Percentiles rank a stretch among this genome's conserved stretches.
Conservation (phyloP, 768 basidiomycete species). For the Termitomyces sp. region DNA sequence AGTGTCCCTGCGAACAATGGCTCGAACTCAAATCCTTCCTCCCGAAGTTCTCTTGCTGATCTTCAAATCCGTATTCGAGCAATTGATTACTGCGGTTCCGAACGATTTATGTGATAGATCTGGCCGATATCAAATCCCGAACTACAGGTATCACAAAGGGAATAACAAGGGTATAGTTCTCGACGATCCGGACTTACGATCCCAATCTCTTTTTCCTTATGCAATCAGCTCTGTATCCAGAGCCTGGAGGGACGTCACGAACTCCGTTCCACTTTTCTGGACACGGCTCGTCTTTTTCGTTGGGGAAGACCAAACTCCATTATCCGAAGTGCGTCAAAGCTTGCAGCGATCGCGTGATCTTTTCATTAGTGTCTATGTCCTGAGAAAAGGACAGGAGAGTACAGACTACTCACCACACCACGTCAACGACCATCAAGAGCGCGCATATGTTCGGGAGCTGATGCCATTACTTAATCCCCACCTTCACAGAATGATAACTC, state of each 20-base stretch:
- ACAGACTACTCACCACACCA: too few species aligned
- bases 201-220: background rate
- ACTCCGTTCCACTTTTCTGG: background rate
- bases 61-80: too few species aligned
- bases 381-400: background rate
- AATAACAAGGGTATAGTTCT: background rate
- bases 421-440: too few species aligned
- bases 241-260: background rate
- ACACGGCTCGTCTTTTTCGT: background rate
- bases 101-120: too few species aligned
- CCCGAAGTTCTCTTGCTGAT: too few species aligned
- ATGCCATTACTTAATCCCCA: background rate
- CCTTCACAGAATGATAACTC: background rate
- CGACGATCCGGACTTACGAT: background rate
- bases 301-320: background rate
- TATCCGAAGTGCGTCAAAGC: background rate
- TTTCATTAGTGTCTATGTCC: background rate
- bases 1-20: too few species aligned
- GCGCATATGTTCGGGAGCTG: background rate
- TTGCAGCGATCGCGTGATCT: background rate
- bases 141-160: background rate
- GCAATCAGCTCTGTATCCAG: background rate
- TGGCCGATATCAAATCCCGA: background rate
- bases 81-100: too few species aligned
- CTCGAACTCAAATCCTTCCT: too few species aligned